These are phyloP conservation scores for Dendrothele bispora DNA, from an alignment of 768 basidiomycete genomes.

Conservation along the genomic window DNA sequence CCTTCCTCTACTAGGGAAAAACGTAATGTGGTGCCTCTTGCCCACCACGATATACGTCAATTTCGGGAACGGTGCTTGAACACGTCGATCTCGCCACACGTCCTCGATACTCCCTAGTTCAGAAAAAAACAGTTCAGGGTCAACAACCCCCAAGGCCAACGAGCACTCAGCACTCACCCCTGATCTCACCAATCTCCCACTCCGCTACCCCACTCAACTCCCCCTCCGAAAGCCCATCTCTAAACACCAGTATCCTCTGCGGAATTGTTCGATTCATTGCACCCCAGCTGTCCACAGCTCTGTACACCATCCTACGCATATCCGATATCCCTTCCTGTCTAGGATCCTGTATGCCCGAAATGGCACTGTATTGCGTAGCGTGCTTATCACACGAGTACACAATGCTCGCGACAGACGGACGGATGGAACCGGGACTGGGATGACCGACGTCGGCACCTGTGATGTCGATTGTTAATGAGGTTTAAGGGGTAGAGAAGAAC, in stretches of 20 bases:
- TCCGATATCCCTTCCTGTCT: constrained; percentile 47
- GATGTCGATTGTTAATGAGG: too few relatives aligned
- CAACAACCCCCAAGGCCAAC: neutral
- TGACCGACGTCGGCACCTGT: constrained; percentile 65
- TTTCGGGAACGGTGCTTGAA: constrained; percentile 25
- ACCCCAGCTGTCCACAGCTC: constrained; percentile 20
- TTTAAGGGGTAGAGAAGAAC: too few relatives aligned
- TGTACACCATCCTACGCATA: constrained; percentile 38
- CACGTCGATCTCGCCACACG: constrained; percentile 13
- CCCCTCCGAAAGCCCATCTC: constrained; percentile 46
- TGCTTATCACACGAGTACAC: constrained; percentile 54
- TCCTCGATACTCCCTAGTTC: constrained; percentile 9
- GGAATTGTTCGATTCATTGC: constrained; percentile 19
- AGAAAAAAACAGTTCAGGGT: constrained; percentile 1
- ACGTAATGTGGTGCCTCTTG: constrained; percentile 59
- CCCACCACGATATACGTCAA: constrained; percentile 61
- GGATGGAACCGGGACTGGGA: constrained; percentile 50
- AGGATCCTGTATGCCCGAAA: constrained; percentile 43
- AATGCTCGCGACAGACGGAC: constrained; percentile 59
- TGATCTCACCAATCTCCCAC: constrained; percentile 46
- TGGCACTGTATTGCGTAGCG: constrained; percentile 45
- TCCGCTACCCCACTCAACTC: constrained; percentile 35
- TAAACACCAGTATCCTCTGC: constrained; percentile 37
- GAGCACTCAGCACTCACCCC: constrained; percentile 31
- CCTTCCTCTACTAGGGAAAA: constrained; percentile 36